Evolutionary conservation across 805 yeast species (phyloP).

Genomic region (Candida qinlingensis): DNA sequence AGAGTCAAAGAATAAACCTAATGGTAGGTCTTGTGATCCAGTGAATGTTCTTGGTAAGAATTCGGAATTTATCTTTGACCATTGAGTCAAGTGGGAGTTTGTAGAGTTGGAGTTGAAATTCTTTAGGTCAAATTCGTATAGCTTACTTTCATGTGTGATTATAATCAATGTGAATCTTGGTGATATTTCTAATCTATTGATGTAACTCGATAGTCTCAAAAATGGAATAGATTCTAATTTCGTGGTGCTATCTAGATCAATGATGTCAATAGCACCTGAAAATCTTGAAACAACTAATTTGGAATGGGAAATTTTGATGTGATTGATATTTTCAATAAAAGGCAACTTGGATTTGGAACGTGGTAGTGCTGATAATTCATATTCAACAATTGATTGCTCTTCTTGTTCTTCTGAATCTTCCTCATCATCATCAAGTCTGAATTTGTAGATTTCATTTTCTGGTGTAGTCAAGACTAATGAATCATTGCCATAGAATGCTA

Average conservation of each 20-base stretch:
- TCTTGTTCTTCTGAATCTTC: constrained; percentile 5
- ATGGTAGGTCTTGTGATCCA: constrained; percentile 57
- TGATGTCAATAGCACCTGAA: constrained; percentile 59
- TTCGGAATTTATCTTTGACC: constrained; percentile 80
- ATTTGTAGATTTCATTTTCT: constrained; percentile 53
- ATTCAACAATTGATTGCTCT: constrained; percentile 23
- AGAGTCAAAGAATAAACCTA: constrained; percentile 58
- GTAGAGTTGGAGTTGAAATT: constrained; percentile 1
- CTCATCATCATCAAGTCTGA: constrained; percentile 31
- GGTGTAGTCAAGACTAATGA: constrained; percentile 48
- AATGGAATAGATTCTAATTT: constrained; percentile 34
- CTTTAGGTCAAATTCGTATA: constrained; percentile 58
- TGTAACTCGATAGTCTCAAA: constrained; percentile 52
- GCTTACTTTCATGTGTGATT: constrained; percentile 66
- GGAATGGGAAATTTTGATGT: constrained; percentile 42
- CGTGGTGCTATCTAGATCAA: constrained; percentile 27
- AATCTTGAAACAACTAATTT: constrained; percentile 54
- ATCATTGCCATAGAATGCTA: constrained; percentile 42
- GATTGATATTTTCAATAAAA: constrained; percentile 46
- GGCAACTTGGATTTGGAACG: constrained; percentile 32
- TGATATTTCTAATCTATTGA: constrained; percentile 60
- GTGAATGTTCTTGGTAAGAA: constrained; percentile 62
- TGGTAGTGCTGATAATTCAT: constrained; percentile 36
- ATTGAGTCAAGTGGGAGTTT: constrained; percentile 45
- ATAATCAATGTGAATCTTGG: constrained; percentile 48